Evolutionary conservation across 108 stramenopile genomes (phyloP).

Genomic region (Nannochloropsis granulata): DNA sequence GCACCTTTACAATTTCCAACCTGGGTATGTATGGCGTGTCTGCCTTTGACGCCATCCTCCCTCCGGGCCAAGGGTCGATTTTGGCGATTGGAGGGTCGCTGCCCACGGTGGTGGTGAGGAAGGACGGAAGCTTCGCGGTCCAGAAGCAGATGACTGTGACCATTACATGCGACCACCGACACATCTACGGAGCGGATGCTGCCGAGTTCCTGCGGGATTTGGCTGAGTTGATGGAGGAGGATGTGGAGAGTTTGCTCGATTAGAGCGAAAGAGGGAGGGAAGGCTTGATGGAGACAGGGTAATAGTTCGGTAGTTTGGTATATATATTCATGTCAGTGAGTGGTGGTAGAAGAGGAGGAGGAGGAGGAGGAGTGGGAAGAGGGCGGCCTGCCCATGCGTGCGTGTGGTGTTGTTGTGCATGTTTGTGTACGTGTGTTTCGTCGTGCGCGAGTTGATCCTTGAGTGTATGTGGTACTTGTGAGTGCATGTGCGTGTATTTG

Average conservation of each 20-base stretch:
- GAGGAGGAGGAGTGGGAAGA: no score
- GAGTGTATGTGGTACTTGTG: no score
- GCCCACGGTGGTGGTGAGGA: slow-evolving; percentile 24
- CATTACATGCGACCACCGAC: slow-evolving; percentile 88
- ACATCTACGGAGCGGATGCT: slow-evolving; percentile 90
- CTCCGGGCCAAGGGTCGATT: slow-evolving; percentile 70
- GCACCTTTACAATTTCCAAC: slow-evolving; percentile 93
- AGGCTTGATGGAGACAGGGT: no score
- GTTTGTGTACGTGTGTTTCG: no score
- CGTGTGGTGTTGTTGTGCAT: no score
- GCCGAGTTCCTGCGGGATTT: slow-evolving; percentile 84
- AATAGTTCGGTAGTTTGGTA: no score
- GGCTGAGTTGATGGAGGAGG: slow-evolving; percentile 76
- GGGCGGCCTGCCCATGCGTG: no score
- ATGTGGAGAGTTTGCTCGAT: slow-evolving; percentile 6
- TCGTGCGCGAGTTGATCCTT: no score
- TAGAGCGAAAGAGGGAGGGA: neutral
- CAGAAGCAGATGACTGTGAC: slow-evolving; percentile 90
- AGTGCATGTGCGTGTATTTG: no score
- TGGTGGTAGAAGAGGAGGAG: no score
- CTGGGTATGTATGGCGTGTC: slow-evolving; percentile 91
- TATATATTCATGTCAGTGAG: no score
- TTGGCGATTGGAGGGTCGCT: slow-evolving; percentile 68
- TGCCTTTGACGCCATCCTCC: slow-evolving; percentile 86
- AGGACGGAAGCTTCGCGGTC: slow-evolving; percentile 54